A percentile compares a stretch with the other conserved stretches of the same genome.
Conservation (phyloP, 305 asterid genomes). For the Fraxinus platypoda region DNA sequence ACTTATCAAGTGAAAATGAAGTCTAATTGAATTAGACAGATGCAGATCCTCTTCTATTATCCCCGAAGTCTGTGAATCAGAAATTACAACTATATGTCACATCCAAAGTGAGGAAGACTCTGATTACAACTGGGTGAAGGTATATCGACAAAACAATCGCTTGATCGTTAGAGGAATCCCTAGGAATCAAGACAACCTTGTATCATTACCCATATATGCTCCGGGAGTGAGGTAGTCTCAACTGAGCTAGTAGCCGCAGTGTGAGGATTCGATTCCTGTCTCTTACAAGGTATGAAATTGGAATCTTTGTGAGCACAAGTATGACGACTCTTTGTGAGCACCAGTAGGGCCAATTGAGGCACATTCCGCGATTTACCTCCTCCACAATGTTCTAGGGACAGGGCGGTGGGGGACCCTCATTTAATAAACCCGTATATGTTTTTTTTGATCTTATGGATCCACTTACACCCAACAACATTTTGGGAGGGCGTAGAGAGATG, state of each 20-base stretch:
- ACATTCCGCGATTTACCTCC: too few relatives aligned
- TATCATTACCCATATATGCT: too few relatives aligned
- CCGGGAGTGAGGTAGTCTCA: too few relatives aligned
- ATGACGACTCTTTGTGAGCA: too few relatives aligned
- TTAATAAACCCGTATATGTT: not conserved
- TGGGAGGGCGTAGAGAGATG: not conserved
- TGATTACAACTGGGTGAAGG: not conserved
- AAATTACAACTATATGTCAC: not conserved
- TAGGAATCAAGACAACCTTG: not conserved
- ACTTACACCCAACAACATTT: not conserved
- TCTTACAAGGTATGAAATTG: too few relatives aligned
- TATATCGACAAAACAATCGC: not conserved
- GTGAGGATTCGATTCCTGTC: too few relatives aligned
- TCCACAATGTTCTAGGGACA: too few relatives aligned
- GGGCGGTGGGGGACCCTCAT: too few relatives aligned
- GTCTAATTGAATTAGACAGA: slow-evolving; percentile 20
- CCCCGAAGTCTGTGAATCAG: not conserved
- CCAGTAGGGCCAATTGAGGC: too few relatives aligned
- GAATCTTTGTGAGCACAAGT: too few relatives aligned
- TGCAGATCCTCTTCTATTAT: not conserved
- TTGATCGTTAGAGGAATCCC: not conserved
- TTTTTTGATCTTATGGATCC: not conserved
- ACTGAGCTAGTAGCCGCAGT: too few relatives aligned
- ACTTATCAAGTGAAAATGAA: not conserved
- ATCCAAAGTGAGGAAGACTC: not conserved